Evolutionary conservation across 2,329 filamentous ascomycete genomes (phyloP).

Genomic region (Pestalotiopsis sp.): DNA sequence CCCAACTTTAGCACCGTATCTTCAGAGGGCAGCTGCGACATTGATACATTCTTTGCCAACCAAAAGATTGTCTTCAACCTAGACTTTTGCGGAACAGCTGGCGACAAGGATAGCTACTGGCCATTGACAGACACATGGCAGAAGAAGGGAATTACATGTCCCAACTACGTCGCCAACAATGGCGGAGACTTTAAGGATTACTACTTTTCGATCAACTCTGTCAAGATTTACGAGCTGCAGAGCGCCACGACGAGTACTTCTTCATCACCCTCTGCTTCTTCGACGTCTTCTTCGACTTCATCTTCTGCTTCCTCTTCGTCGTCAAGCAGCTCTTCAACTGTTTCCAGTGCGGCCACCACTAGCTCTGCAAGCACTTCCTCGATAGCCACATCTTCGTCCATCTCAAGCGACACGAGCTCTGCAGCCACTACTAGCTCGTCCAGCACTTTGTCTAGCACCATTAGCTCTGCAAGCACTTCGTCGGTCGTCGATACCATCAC

Average conservation of each 20-base stretch:
- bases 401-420: no score
- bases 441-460: neutral
- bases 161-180: slow-evolving; percentile 22
- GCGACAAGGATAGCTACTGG: slow-evolving; percentile 21
- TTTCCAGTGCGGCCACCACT: neutral
- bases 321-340: neutral
- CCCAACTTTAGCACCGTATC: slow-evolving; percentile 26
- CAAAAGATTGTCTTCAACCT: slow-evolving; percentile 31
- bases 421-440: neutral
- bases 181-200: slow-evolving; percentile 18
- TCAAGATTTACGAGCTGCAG: slow-evolving; percentile 7
- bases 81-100: slow-evolving; percentile 22
- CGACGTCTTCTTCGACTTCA: slow-evolving; percentile 10
- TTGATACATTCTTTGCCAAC: slow-evolving; percentile 29
- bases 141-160: slow-evolving; percentile 17
- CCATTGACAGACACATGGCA: slow-evolving; percentile 19
- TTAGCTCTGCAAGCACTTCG: no score
- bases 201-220: slow-evolving; percentile 24
- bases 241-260: slow-evolving; percentile 6
- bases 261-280: neutral
- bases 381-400: neutral
- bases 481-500: neutral
- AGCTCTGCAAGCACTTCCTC: slow-evolving; percentile 1
- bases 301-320: neutral
- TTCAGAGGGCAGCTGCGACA: slow-evolving; percentile 29